These are phyloP conservation scores for Raffaelea albimanens DNA, from an alignment of 2,329 filamentous ascomycete genomes.

Conservation along the genomic window DNA sequence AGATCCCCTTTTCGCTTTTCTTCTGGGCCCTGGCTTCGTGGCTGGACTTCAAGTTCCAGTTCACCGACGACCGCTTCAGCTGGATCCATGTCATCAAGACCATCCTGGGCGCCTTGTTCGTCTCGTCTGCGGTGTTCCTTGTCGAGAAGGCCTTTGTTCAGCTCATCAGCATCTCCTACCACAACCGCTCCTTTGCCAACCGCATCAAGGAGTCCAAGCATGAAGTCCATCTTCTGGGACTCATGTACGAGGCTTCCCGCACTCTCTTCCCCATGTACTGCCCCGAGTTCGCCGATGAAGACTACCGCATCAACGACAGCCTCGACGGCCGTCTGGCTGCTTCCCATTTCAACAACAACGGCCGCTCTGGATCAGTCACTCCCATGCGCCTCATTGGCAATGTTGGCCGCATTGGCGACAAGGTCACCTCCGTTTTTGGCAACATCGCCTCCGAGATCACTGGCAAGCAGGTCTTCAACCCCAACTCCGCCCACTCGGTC, in stretches of 20 bases:
- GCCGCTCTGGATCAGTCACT: conserved; percentile 51
- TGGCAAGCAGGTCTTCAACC: conserved; percentile 90
- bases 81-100: conserved; percentile 54
- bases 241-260: conserved; percentile 85
- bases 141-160: conserved; percentile 73
- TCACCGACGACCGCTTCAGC: conserved; percentile 27
- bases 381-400: conserved; percentile 69
- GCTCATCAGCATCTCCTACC: conserved; percentile 76
- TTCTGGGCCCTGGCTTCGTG: conserved; percentile 57
- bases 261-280: conserved; percentile 88
- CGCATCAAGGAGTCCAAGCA: conserved; percentile 85
- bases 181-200: conserved; percentile 72
- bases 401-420: conserved; percentile 78
- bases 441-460: conserved; percentile 92
- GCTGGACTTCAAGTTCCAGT: conserved; percentile 51
- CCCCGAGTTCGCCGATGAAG: conserved; percentile 80
- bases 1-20: conserved; percentile 58
- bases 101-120: conserved; percentile 57
- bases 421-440: conserved; percentile 86
- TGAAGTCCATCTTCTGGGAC: conserved; percentile 68
- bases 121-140: conserved; percentile 61
- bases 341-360: conserved; percentile 26
- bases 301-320: conserved; percentile 82
- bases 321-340: conserved; percentile 36
- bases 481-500: conserved; percentile 80